Conservation (phyloP, 495 filamentous ascomycete species). For the Collariella sp. region DNA sequence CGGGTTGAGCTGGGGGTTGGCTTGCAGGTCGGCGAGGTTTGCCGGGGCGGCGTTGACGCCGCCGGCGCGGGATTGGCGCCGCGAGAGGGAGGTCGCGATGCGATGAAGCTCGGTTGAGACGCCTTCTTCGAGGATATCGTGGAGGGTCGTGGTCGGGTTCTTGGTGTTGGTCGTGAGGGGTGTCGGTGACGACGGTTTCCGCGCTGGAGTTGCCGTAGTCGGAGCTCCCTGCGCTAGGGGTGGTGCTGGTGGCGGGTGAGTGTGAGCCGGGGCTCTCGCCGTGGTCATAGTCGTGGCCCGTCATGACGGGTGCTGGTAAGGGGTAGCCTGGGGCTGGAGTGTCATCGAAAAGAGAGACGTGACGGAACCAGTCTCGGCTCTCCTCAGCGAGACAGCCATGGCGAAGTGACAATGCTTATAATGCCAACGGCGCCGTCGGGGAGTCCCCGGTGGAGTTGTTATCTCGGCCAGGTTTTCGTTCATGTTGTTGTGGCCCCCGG, state of each 20-base stretch:
- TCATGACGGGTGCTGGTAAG: background rate
- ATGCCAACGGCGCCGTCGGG: too few species aligned
- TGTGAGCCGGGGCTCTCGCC: background rate
- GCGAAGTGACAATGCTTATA: too few species aligned
- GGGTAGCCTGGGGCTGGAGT: too few species aligned
- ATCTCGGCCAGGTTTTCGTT: too few species aligned
- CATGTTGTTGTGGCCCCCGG: too few species aligned
- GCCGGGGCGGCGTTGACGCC: too few species aligned
- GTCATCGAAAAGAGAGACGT: too few species aligned
- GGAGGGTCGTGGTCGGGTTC: background rate
- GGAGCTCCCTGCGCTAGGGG: background rate
- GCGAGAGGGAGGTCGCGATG: constrained; percentile 22
- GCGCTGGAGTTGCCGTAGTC: background rate
- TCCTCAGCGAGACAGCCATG: too few species aligned
- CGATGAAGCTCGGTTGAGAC: constrained; percentile 15
- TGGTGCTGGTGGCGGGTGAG: background rate
- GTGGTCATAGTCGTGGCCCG: background rate
- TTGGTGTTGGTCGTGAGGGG: background rate
- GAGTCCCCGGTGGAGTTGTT: too few species aligned
- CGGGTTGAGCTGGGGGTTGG: constrained; percentile 17
- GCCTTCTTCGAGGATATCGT: constrained; percentile 12
- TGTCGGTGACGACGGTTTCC: background rate
- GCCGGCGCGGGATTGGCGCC: constrained; percentile 7
- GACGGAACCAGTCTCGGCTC: too few species aligned
- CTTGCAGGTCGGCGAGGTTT: background rate